phyloP scores from a whole-genome alignment of 768 basidiomycete genomes.

The Amanita polypyramis region DNA sequence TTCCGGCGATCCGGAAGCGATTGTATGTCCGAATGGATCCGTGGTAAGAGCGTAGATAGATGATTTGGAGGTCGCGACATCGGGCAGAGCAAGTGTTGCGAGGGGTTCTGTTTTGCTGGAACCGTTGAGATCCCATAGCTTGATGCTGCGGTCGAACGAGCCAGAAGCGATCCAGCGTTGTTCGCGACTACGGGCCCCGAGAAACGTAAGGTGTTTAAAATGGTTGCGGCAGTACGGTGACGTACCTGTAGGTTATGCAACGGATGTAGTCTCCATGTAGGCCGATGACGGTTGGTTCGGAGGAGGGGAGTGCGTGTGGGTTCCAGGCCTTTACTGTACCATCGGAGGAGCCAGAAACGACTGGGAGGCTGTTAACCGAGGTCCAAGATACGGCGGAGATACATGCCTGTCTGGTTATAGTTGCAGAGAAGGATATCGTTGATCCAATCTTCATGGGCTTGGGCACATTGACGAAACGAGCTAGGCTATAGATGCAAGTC shows the following conservation, averaged over 20 bases:
- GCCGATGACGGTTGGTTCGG: conserved; percentile 61
- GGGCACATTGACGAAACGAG: conserved; percentile 79
- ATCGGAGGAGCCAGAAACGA: conserved; percentile 92
- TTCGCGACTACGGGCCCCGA: conserved; percentile 53
- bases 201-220: conserved; percentile 10
- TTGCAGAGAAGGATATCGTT: conserved; percentile 92
- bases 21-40: conserved; percentile 67
- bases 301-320: conserved; percentile 54
- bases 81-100: conserved; percentile 57
- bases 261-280: conserved; percentile 81
- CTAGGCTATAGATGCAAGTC: conserved; percentile 28
- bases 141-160: conserved; percentile 89
- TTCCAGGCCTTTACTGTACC: conserved; percentile 92
- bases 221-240: neutral
- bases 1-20: conserved; percentile 90
- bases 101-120: conserved; percentile 35
- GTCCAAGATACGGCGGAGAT: neutral
- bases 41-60: conserved; percentile 72
- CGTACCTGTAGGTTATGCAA: conserved; percentile 62
- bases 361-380: conserved; percentile 22
- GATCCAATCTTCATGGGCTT: conserved; percentile 92
- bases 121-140: conserved; percentile 68
- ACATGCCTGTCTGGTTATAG: conserved; percentile 75
- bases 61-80: conserved; percentile 53
- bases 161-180: conserved; percentile 88